Evolutionary conservation across 306 rosid species (phyloP).

Genomic region (Quercus wislizeni): DNA sequence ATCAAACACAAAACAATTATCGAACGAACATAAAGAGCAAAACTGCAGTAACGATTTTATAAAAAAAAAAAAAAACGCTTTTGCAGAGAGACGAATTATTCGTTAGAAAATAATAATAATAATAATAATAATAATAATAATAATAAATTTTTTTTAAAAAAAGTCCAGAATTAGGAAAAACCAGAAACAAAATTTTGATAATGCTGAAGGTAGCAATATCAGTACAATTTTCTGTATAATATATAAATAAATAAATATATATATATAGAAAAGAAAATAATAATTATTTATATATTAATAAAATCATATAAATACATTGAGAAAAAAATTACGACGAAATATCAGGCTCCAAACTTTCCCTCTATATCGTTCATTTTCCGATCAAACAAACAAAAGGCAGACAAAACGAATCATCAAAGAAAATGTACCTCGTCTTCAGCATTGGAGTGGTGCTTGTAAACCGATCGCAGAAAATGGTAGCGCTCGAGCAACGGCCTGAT

Average conservation of each 20-base stretch:
- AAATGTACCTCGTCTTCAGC: conserved; percentile 95
- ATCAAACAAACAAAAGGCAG: neutral
- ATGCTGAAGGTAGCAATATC: neutral
- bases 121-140: too few relatives aligned
- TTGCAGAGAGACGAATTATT: neutral
- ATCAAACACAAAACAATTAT: neutral
- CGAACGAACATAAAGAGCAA: neutral
- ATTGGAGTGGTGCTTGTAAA: conserved; percentile 90
- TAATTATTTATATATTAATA: too few relatives aligned
- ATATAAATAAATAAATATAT: neutral
- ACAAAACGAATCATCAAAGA: conserved; percentile 18
- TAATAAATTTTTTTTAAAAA: neutral
- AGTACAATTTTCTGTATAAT: neutral
- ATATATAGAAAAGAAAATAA: neutral
- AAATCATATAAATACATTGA: neutral
- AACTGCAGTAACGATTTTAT: too few relatives aligned
- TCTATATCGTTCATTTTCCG: conserved; percentile 1
- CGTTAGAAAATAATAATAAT: neutral
- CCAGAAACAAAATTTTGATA: neutral
- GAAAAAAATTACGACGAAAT: neutral
- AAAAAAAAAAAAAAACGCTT: neutral
- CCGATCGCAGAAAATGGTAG: conserved; percentile 80
- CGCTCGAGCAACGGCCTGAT: conserved; percentile 65
- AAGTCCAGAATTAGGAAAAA: neutral
- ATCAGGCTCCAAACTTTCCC: neutral